Evolutionary conservation across 2,329 filamentous ascomycete genomes (phyloP).

Genomic region (Colletotrichum somersetense): DNA sequence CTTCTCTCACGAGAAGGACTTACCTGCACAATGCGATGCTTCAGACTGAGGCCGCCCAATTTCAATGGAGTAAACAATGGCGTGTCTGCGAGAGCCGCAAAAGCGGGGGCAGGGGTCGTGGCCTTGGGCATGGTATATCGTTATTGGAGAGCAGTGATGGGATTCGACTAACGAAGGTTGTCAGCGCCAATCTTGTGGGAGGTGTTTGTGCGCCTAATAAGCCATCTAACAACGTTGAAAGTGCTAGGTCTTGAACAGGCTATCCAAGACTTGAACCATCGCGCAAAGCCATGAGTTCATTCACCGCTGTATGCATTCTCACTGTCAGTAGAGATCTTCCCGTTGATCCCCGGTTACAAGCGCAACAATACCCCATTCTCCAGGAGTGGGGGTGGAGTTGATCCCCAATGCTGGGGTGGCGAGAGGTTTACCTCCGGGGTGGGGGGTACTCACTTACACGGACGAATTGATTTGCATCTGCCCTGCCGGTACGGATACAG

Average conservation of each 20-base stretch:
- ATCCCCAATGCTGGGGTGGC: not conserved
- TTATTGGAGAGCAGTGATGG: not conserved
- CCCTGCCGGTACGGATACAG: not conserved
- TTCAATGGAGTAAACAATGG: constrained; percentile 52
- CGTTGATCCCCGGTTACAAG: constrained; percentile 6
- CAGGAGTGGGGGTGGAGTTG: constrained; percentile 22
- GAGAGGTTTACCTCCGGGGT: not conserved
- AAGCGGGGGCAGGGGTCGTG: constrained; percentile 31
- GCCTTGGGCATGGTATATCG: constrained; percentile 25
- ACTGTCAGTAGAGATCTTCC: not conserved
- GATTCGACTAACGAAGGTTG: not conserved
- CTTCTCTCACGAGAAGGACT: not conserved
- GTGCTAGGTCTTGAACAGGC: constrained; percentile 26
- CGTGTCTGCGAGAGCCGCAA: constrained; percentile 42
- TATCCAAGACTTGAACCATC: not conserved
- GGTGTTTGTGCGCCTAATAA: constrained; percentile 16
- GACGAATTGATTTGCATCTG: not conserved
- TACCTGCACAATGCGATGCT: constrained; percentile 54
- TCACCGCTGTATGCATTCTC: not conserved
- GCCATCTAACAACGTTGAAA: constrained; percentile 10
- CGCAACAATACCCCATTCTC: constrained; percentile 12
- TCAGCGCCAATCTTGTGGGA: not conserved
- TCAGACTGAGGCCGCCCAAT: constrained; percentile 50
- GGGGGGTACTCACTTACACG: not conserved
- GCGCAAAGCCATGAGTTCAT: constrained; percentile 1